Evolutionary conservation across 1,139 yeast genomes (phyloP), one percentile per base, ranked within the genome.

Genomic region (Arxiozyma telluris): DNA sequence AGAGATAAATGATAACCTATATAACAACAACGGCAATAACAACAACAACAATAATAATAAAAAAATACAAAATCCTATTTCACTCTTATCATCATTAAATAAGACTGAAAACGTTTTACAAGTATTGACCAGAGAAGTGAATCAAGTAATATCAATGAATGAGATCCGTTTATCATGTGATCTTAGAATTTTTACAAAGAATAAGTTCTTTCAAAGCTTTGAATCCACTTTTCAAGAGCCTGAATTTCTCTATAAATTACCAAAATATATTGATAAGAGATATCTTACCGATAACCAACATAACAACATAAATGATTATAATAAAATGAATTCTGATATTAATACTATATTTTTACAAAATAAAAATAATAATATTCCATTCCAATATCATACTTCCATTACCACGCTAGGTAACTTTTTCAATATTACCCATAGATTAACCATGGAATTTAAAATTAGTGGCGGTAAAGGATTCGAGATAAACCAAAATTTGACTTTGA

Each of bases 391-490:
- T 52, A 64, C 62, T n/a, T 71, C 74, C 12, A 64, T 72, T 44
- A 77, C 87, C 1, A 64, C 76, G 2, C 57, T 71, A 34, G 87
- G 88, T 0, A 73, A 72, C 50, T 71, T 81, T 30, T 83, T 76
- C 59, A 75, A 82, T 20, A 67, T 82, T 5, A 68, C 80, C 23
- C 83, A 81, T 63, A 83, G 80, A 57, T 62, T 80, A 6, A 68
- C 74, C 1, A 58, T 82, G 23, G 78, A 76, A 56, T 70, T 81
- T 46, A 81, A 79, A 60, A 66, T 82, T 30, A 68, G 71, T 22
- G 78, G 76, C 53, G 78, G 78, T 5, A 78, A 77, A 59, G 80
- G 78, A 58, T 71, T 78, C 56, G 80, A 74, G 47, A 66, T 79
- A 8, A 65, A 72, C 23, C 72, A 81, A 18, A 86, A 85, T 0